A percentile compares a stretch with the other conserved stretches of the same genome.
Conservation (phyloP, 1,284 basidiomycete species). For the Cutaneotrichosporon sp. region DNA sequence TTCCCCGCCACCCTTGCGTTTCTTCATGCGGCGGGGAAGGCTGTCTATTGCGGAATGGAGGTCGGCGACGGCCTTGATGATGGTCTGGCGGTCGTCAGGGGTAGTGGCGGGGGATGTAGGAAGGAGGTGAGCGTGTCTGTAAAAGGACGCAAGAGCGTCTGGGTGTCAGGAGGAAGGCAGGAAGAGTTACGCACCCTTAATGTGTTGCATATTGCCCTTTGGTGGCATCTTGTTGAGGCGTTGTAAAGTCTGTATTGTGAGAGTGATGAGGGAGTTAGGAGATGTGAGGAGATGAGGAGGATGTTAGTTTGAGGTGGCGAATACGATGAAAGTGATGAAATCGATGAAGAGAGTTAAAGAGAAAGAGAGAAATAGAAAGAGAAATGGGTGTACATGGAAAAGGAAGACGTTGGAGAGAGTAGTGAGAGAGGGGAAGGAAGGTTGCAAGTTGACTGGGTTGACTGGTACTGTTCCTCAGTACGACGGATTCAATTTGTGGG, state of each 20-base stretch:
- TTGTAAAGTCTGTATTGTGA: background rate
- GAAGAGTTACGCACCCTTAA: conserved; percentile 6
- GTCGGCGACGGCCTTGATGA: background rate
- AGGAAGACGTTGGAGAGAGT: too few relatives aligned
- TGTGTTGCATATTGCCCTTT: background rate
- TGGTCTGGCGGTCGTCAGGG: background rate
- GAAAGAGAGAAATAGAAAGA: too few relatives aligned
- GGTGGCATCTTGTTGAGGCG: background rate
- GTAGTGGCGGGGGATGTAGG: conserved; percentile 5
- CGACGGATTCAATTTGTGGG: too few relatives aligned
- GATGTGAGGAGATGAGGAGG: too few relatives aligned
- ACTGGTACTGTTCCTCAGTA: too few relatives aligned
- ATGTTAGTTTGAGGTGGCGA: background rate
- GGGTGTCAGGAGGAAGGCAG: background rate
- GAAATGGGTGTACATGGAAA: too few relatives aligned
- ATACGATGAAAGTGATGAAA: too few relatives aligned
- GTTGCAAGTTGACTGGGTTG: too few relatives aligned
- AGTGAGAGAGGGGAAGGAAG: too few relatives aligned
- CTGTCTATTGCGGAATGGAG: background rate
- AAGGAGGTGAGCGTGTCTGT: background rate
- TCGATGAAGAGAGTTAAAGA: too few relatives aligned
- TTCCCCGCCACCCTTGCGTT: background rate
- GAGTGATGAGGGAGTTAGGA: background rate
- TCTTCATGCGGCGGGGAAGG: background rate
- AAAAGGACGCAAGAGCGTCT: conserved; percentile 1